These are phyloP conservation scores for Pseudofabraea citricarpa DNA, from an alignment of 2,329 filamentous ascomycete genomes.

Conservation along the genomic window DNA sequence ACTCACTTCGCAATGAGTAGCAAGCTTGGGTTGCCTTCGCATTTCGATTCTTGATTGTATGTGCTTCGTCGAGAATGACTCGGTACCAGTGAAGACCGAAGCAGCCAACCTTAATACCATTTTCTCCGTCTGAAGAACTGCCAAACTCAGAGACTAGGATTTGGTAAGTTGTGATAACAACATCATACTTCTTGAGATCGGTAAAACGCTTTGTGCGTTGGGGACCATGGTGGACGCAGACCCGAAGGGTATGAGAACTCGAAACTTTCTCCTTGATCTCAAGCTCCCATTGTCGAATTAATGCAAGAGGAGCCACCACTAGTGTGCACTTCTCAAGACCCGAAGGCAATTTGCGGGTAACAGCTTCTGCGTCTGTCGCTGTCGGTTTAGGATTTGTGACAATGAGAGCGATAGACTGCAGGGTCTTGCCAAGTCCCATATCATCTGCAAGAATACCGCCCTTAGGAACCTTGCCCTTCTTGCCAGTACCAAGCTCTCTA, in stretches of 20 bases:
- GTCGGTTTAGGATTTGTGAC: constrained; percentile 74
- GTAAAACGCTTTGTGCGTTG: constrained; percentile 73
- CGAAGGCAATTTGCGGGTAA: constrained; percentile 62
- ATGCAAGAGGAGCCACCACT: constrained; percentile 85
- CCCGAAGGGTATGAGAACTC: constrained; percentile 64
- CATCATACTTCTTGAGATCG: constrained; percentile 80
- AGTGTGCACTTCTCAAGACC: constrained; percentile 74
- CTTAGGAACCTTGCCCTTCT: constrained; percentile 76
- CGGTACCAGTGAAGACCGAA: constrained; percentile 95
- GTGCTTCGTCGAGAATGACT: constrained; percentile 91
- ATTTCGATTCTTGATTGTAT: constrained; percentile 97
- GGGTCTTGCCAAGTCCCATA: constrained; percentile 94
- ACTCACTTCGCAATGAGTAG: constrained; percentile 78
- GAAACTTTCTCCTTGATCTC: constrained; percentile 84
- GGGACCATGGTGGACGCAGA: constrained; percentile 87
- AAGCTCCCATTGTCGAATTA: constrained; percentile 96
- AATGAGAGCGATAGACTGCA: constrained; percentile 87
- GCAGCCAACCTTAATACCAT: constrained; percentile 69
- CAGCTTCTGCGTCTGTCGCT: constrained; percentile 48
- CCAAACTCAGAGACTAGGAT: constrained; percentile 89
- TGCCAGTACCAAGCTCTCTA: constrained; percentile 81
- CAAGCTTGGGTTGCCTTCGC: constrained; percentile 93
- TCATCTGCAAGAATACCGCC: constrained; percentile 95
- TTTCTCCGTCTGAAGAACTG: constrained; percentile 55
- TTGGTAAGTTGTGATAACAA: constrained; percentile 96